Conservation (phyloP, 2,329 filamentous ascomycete species). For the Cytospora mali region DNA sequence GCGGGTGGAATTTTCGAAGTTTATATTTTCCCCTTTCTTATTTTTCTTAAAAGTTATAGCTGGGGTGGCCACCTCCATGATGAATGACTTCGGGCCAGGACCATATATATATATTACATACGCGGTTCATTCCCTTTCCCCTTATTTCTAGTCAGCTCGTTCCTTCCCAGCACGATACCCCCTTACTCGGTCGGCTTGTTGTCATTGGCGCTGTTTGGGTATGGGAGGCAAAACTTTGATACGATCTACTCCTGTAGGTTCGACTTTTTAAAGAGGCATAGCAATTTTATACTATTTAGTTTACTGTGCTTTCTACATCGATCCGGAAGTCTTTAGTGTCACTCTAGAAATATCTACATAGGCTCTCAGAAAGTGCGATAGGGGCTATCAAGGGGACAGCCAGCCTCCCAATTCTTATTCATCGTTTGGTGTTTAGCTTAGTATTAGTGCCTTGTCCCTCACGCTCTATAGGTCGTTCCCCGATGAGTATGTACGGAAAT, state of each 20-base stretch:
- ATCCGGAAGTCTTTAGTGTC: background rate
- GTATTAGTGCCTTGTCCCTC: too few relatives aligned
- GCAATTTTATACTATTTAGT: background rate
- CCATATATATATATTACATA: background rate
- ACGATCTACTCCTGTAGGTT: background rate
- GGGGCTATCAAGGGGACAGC: too few relatives aligned
- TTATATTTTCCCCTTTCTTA: background rate
- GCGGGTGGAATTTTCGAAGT: background rate
- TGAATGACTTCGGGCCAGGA: slow-evolving; percentile 21
- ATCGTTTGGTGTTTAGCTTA: too few relatives aligned
- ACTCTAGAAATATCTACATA: background rate
- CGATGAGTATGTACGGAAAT: too few relatives aligned
- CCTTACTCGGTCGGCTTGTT: slow-evolving; percentile 29
- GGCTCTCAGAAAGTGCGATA: background rate
- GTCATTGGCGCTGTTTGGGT: slow-evolving; percentile 21
- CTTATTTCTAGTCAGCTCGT: slow-evolving; percentile 22
- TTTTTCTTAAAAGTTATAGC: slow-evolving; percentile 16
- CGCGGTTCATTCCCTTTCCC: background rate
- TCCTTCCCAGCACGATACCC: slow-evolving; percentile 30
- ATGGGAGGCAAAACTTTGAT: slow-evolving; percentile 17
- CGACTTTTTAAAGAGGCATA: background rate
- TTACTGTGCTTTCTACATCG: background rate
- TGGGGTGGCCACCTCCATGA: slow-evolving; percentile 19
- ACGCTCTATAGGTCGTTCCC: too few relatives aligned
- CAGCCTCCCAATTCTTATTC: too few relatives aligned